These are phyloP conservation scores for Pterocarpus santalinus DNA, from an alignment of 306 rosid genomes.

Conservation along the genomic window DNA sequence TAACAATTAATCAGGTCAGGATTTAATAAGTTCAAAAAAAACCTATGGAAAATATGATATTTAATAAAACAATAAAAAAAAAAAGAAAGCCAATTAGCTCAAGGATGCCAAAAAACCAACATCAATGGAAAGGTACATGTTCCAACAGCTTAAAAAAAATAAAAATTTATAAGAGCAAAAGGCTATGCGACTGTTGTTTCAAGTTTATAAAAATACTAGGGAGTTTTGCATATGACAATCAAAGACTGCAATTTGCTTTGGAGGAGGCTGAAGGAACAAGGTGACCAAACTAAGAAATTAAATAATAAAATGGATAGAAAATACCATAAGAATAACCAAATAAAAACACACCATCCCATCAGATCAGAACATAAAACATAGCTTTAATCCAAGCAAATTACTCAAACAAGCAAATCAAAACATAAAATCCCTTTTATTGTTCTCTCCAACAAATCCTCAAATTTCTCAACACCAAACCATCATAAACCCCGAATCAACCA, in stretches of 20 bases:
- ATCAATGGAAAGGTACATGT: background rate
- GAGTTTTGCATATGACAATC: background rate
- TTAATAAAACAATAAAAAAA: background rate
- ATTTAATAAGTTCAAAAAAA: slow-evolving; percentile 18
- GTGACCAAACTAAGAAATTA: background rate
- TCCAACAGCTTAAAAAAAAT: background rate
- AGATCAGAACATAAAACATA: slow-evolving; percentile 38
- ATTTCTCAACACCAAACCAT: slow-evolving; percentile 13
- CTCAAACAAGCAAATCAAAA: slow-evolving; percentile 3
- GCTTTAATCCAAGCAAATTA: slow-evolving; percentile 10
- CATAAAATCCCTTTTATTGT: slow-evolving; percentile 34
- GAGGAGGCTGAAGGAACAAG: background rate
- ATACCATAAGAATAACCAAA: slow-evolving; percentile 3
- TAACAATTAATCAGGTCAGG: background rate
- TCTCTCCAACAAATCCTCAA: slow-evolving; percentile 19
- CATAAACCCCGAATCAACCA: slow-evolving; percentile 41
- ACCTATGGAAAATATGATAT: background rate
- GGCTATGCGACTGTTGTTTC: background rate
- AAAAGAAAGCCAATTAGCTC: slow-evolving; percentile 8
- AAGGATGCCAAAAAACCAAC: slow-evolving; percentile 2
- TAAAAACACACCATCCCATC: slow-evolving; percentile 28
- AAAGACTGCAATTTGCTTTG: background rate
- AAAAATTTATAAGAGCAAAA: background rate
- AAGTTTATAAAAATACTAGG: background rate
- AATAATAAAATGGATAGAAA: background rate